Evolutionary conservation across 805 yeast genomes (phyloP), one percentile per base, ranked within the genome.

Genomic region (Grigorovia transvaalensis): DNA sequence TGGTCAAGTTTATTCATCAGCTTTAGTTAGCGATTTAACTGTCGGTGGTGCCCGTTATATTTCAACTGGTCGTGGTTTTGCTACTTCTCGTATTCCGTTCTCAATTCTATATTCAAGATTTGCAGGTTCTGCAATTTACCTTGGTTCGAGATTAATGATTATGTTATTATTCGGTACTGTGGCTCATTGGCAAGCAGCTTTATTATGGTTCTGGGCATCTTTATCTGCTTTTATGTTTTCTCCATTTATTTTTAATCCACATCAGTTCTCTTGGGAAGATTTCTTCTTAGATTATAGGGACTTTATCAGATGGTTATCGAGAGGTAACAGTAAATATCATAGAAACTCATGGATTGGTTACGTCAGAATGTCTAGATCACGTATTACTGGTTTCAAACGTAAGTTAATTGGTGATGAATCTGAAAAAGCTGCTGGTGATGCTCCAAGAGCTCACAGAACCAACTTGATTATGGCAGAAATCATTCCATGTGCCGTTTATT

Each of bases 191-290:
- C 95, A 88, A 72, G 85, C 96, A 23, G 87, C 97, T 45, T 75
- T 93, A 61, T 71, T 91, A 57, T 93, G 97, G 96, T 93, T 93
- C 81, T 93, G 98, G 97, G 84, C 93, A 54, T 85, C 96, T 18
- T 74, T 89, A 60, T 76, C 89, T 47, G 87, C 98, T 2, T 77
- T 93, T 73, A 78, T 88, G 73, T 80, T 88, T 60, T 84, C 98
- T 48, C 99, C 99, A 63, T 89, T 91, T 70, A 66, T 93, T 55
- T 93, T 88, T 81, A 93, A 93, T 73, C 99, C 99, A 47, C 97
- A 91, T 73, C 98, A 93, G 75, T 93, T 90, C 71, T 82, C 96
- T 49, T 85, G 95, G 90, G 86, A 84, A 67, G 97, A 90, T 72
- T 91, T 85, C 80, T 88, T 91, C 73, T 81, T 91, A 68, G 99